Evolutionary conservation across 2,329 filamentous ascomycete species (phyloP).

Genomic region (Fusarium scirpi): DNA sequence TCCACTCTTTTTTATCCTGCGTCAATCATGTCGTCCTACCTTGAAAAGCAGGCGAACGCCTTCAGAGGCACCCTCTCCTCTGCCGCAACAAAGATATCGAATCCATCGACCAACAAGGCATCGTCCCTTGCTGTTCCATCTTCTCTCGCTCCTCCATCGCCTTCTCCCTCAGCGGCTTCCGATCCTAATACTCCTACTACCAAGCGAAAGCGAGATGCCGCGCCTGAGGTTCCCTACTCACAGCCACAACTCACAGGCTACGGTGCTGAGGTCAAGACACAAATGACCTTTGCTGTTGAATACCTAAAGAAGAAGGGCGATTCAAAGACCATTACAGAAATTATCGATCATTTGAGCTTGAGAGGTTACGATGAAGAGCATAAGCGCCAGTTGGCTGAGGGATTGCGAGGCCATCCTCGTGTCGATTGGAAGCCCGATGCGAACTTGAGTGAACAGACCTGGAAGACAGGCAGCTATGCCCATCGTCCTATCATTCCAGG

Average conservation of each 20-base stretch:
- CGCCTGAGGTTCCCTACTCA: constrained; percentile 72
- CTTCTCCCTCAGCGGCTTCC: constrained; percentile 68
- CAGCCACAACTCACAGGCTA: constrained; percentile 82
- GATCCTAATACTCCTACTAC: constrained; percentile 73
- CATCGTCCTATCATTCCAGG: constrained; percentile 85
- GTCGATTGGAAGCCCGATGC: constrained; percentile 68
- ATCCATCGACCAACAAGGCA: constrained; percentile 56
- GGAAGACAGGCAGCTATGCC: constrained; percentile 77
- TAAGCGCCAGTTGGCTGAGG: constrained; percentile 73
- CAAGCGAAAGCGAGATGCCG: constrained; percentile 69
- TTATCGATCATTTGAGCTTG: constrained; percentile 84
- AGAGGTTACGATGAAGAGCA: constrained; percentile 70
- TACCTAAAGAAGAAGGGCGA: constrained; percentile 80
- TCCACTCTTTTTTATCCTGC: constrained; percentile 34
- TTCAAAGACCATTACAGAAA: constrained; percentile 77
- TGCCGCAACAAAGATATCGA: constrained; percentile 72
- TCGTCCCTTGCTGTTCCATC: constrained; percentile 43
- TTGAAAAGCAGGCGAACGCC: constrained; percentile 73
- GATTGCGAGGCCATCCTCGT: constrained; percentile 73
- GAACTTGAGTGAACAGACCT: constrained; percentile 74
- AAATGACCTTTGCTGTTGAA: constrained; percentile 87
- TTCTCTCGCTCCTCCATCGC: constrained; percentile 69
- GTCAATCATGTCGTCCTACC: constrained; percentile 68
- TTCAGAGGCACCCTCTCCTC: constrained; percentile 72
- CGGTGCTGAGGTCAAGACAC: constrained; percentile 84